A percentile compares a stretch with the other conserved stretches of the same genome.
Conservation (phyloP, 2,329 filamentous ascomycete species). For the Pseudogymnoascus sp. region DNA sequence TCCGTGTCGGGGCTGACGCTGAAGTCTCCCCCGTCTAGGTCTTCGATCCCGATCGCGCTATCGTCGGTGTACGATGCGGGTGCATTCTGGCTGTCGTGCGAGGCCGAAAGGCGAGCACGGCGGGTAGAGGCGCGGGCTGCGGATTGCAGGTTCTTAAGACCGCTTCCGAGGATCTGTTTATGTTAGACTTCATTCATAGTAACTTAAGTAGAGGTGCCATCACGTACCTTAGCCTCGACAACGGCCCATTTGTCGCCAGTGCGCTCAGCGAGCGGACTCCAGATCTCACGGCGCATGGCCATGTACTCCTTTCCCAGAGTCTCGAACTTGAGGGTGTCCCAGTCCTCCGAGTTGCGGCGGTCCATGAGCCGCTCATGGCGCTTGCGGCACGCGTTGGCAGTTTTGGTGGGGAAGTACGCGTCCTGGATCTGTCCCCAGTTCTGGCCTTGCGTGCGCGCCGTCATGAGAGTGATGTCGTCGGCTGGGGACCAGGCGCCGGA, state of each 20-base stretch:
- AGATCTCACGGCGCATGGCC: slow-evolving; percentile 71
- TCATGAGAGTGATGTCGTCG: slow-evolving; percentile 66
- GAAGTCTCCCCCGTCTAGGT: slow-evolving; percentile 40
- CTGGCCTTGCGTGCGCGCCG: slow-evolving; percentile 63
- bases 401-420: slow-evolving; percentile 69
- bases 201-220: not conserved
- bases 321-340: slow-evolving; percentile 69
- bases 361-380: slow-evolving; percentile 79
- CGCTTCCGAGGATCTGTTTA: slow-evolving; percentile 69
- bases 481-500: slow-evolving; percentile 63
- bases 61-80: slow-evolving; percentile 44
- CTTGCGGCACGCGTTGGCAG: slow-evolving; percentile 77
- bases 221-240: slow-evolving; percentile 51
- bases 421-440: slow-evolving; percentile 78
- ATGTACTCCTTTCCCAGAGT: slow-evolving; percentile 70
- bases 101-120: slow-evolving; percentile 49
- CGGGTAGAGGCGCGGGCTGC: slow-evolving; percentile 57
- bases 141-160: slow-evolving; percentile 70
- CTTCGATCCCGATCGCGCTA: slow-evolving; percentile 59
- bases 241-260: slow-evolving; percentile 79
- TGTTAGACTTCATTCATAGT: not conserved
- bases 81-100: slow-evolving; percentile 26
- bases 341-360: slow-evolving; percentile 50
- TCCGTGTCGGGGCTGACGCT: slow-evolving; percentile 46
- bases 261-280: slow-evolving; percentile 61